Evolutionary conservation across 352 stramenopile species (phyloP).

Genomic region (Phytophthora hybrid): DNA sequence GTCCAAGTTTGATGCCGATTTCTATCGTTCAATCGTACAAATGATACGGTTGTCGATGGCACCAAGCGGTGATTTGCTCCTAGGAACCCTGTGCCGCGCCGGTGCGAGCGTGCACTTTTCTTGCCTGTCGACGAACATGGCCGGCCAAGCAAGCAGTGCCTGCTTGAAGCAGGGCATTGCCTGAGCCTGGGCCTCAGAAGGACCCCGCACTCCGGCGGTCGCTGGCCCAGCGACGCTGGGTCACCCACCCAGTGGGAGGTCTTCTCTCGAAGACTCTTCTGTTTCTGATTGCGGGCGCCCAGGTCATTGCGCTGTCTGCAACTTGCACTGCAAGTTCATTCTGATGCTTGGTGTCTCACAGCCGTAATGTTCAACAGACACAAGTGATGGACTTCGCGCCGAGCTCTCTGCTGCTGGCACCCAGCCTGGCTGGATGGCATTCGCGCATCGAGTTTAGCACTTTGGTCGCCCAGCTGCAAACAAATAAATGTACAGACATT

Average conservation of each 20-base stretch:
- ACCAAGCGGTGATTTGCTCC: constrained; percentile 23
- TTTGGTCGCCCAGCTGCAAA: not conserved
- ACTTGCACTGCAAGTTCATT: constrained; percentile 10
- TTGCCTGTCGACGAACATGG: constrained; percentile 14
- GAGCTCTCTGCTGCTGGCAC: not conserved
- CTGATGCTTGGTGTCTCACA: not conserved
- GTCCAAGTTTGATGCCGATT: constrained; percentile 2
- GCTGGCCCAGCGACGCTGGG: too few species aligned
- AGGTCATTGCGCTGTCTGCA: constrained; percentile 1
- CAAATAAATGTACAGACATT: too few species aligned
- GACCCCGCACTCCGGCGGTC: not conserved
- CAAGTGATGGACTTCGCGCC: not conserved
- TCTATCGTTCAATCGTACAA: constrained; percentile 15
- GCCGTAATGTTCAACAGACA: not conserved
- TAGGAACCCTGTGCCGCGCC: constrained; percentile 6
- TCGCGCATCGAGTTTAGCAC: not conserved
- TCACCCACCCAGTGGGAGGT: too few species aligned
- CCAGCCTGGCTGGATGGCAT: too few species aligned
- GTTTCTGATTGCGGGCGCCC: not conserved
- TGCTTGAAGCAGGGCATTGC: not conserved
- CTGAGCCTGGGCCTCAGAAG: not conserved
- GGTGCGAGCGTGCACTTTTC: constrained; percentile 7
- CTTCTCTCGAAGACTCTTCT: not conserved
- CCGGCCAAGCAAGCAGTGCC: not conserved
- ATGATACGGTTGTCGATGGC: constrained; percentile 25